Evolutionary conservation across 23 red algal genomes (phyloP).

Genomic region (Gracilaria gracilis): DNA sequence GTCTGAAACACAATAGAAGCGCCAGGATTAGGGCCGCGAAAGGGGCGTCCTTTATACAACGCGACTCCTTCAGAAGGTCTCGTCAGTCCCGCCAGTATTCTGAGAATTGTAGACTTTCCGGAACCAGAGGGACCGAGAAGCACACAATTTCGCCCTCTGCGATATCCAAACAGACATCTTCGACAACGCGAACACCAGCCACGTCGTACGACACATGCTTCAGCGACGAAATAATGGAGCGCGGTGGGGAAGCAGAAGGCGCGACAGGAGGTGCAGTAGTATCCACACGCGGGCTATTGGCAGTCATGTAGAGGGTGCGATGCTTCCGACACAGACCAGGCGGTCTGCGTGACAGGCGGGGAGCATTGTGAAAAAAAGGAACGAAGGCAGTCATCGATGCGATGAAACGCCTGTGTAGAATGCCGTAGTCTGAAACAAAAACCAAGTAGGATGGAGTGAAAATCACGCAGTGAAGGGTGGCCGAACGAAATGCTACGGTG

Average conservation of each 20-base stretch:
- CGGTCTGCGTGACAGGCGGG: background rate
- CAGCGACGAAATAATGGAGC: constrained; percentile 67
- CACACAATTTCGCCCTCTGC: constrained; percentile 90
- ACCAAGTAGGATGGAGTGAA: background rate
- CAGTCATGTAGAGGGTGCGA: constrained; percentile 4
- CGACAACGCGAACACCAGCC: constrained; percentile 68
- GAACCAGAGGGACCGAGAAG: constrained; percentile 94
- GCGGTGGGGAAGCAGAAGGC: constrained; percentile 7
- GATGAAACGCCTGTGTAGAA: background rate
- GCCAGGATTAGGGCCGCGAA: constrained; percentile 85
- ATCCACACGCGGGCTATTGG: constrained; percentile 20
- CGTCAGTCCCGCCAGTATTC: constrained; percentile 90
- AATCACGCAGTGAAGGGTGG: background rate
- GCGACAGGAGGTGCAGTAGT: background rate
- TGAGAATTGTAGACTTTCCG: constrained; percentile 97
- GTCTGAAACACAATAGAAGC: constrained; percentile 97
- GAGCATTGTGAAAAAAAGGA: background rate
- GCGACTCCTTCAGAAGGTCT: constrained; percentile 77
- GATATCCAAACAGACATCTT: constrained; percentile 76
- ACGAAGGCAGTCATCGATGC: constrained; percentile 33
- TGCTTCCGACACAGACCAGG: background rate
- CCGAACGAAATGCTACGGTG: background rate
- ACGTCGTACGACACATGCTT: constrained; percentile 71
- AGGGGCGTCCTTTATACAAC: constrained; percentile 77
- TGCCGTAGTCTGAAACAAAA: background rate